Evolutionary conservation across 1,284 basidiomycete genomes (phyloP), one percentile per base, ranked within the genome.

Genomic region (Ganoderma multipileum): DNA sequence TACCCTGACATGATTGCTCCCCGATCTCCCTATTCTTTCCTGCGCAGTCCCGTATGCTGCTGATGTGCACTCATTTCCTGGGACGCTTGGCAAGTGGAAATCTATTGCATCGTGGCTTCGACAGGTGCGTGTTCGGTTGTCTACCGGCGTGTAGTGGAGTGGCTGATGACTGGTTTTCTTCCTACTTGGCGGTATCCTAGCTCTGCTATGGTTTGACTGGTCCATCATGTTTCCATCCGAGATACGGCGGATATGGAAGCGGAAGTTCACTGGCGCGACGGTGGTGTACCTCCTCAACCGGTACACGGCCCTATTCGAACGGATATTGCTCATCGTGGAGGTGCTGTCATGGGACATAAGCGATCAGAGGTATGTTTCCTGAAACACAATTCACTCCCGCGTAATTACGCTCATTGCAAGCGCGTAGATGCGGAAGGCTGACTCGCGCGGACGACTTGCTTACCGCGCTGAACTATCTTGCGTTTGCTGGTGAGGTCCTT

Each of bases 191-290:
- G 4, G 5, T 23, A 3, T 28, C 3, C 0, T 12, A 71, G 67
- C 67, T 4, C 16, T 71, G 47, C 42, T 71, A 6, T 65, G 62
- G 63, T 68, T 71, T 20, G 70, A 71, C 59, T 71, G 63, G 44
- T 30, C 39, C 6, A 23, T 68, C 26, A 64, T 61, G 23, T 52
- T 71, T n/a, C 36, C 67, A 12, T 36, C 20, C 6, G 70, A 71
- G 54, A 54, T 61, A 2, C 55, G 41, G 20, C 61, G 65, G 26
- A 69, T 71, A 65, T 71, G 70, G 70, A 59, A 30, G 6, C 57
- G 70, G 47, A 64, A 54, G 55, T 68, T 68, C 54, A 65, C 67
- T 3, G 63, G 63, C 2, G 64, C 68, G 23, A 68, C 70, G 11
- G 8, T 65, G 5, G 28, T 71, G 3, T 71, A 68, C 30, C 50